Conservation (phyloP, 169 alveolate species). For the Plasmodium cynomolgi region DNA sequence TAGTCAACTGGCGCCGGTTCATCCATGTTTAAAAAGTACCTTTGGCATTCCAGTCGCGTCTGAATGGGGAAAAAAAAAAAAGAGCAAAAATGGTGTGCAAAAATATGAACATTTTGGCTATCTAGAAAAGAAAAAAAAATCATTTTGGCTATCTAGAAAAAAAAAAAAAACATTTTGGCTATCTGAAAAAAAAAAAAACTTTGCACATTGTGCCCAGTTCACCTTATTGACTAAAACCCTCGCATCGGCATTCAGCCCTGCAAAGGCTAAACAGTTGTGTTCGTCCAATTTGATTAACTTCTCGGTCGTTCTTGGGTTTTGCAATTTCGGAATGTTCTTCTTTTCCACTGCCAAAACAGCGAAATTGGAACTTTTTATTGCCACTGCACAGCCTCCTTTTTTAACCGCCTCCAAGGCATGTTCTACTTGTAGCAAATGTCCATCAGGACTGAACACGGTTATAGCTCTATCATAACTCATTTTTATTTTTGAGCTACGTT, state of each 20-base stretch:
- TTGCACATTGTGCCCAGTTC: neutral
- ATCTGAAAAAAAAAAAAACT: neutral
- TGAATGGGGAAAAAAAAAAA: neutral
- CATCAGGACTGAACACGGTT: slow-evolving; percentile 99
- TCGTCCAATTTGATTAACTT: slow-evolving; percentile 95
- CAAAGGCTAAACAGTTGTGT: slow-evolving; percentile 95
- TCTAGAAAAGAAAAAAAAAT: neutral
- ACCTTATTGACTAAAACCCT: slow-evolving; percentile 95
- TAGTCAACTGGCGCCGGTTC: slow-evolving; percentile 97
- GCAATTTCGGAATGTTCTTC: slow-evolving; percentile 95
- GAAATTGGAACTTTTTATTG: slow-evolving; percentile 95
- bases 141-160: neutral
- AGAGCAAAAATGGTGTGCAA: neutral
- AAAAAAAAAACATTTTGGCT: slow-evolving; percentile 4
- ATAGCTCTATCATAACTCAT: slow-evolving; percentile 99
- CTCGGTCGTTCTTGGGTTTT: slow-evolving; percentile 93
- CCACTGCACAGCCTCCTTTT: slow-evolving; percentile 97
- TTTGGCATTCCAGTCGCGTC: slow-evolving; percentile 97
- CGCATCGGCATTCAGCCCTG: slow-evolving; percentile 99
- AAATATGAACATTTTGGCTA: neutral
- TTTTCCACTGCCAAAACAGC: slow-evolving; percentile 98
- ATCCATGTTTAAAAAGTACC: slow-evolving; percentile 95
- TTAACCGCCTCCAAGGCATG: slow-evolving; percentile 99
- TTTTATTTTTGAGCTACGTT: slow-evolving; percentile 7
- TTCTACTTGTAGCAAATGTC: slow-evolving; percentile 98